Evolutionary conservation across 1,284 basidiomycete genomes (phyloP).

Genomic region (Cryptococcus sp.): DNA sequence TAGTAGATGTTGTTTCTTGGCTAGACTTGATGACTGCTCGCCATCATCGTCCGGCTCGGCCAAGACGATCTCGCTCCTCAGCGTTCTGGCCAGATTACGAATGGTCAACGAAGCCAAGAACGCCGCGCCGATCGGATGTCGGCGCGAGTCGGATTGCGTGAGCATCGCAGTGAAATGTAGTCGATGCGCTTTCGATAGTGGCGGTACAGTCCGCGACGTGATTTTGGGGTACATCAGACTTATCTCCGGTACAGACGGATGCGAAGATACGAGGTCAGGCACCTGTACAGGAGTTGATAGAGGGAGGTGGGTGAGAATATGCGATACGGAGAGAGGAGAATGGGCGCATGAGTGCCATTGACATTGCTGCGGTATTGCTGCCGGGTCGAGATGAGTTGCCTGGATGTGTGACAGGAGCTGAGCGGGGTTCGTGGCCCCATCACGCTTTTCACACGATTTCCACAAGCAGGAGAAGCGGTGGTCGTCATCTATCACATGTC

Average conservation of each 20-base stretch:
- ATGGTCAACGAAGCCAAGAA: conserved; percentile 47
- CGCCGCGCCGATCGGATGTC: conserved; percentile 40
- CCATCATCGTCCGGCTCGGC: conserved; percentile 22
- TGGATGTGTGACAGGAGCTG: conserved; percentile 38
- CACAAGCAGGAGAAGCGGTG: conserved; percentile 44
- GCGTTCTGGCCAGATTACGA: conserved; percentile 45
- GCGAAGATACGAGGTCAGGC: conserved; percentile 19
- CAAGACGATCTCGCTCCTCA: conserved; percentile 36
- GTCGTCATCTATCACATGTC: conserved; percentile 32
- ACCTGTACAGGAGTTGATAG: conserved; percentile 8
- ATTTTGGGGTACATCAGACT: conserved; percentile 23
- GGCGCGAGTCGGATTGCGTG: conserved; percentile 30
- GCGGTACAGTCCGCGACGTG: conserved; percentile 31
- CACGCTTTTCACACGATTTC: conserved; percentile 28
- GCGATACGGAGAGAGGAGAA: conserved; percentile 34
- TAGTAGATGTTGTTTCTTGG: conserved; percentile 37
- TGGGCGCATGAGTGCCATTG: conserved; percentile 41
- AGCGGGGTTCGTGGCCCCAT: conserved; percentile 22
- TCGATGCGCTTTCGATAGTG: conserved; percentile 23
- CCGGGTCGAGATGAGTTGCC: conserved; percentile 23
- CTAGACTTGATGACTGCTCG: conserved; percentile 6
- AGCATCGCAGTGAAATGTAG: conserved; percentile 27
- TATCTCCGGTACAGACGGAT: conserved; percentile 23
- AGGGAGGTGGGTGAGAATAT: conserved; percentile 48
- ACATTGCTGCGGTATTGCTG: conserved; percentile 22